Percentiles rank a stretch among this genome's conserved stretches.
phyloP scores from a whole-genome alignment of 2,329 filamentous ascomycete genomes.

The Verticillium longisporum region DNA sequence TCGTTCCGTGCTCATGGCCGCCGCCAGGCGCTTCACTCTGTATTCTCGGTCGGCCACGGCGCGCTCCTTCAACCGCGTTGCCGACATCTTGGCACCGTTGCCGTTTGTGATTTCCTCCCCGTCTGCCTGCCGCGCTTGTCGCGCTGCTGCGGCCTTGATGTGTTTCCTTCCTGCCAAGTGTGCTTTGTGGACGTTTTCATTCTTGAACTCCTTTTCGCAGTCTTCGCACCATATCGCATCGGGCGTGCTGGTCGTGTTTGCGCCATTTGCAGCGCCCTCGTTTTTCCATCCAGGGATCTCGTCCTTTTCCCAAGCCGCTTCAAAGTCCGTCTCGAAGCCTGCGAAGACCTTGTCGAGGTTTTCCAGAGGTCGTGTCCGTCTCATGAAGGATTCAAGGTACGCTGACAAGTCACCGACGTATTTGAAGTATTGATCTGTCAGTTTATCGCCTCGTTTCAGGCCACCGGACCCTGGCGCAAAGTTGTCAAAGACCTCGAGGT shows the following conservation, averaged over 20 bases:
- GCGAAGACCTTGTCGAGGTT: constrained; percentile 73
- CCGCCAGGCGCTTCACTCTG: constrained; percentile 70
- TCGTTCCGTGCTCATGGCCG: constrained; percentile 79
- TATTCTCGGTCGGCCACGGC: constrained; percentile 86
- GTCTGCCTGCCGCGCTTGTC: constrained; percentile 41
- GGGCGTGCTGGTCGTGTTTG: constrained; percentile 25
- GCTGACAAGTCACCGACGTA: constrained; percentile 75
- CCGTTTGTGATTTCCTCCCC: constrained; percentile 19
- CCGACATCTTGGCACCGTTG: constrained; percentile 23
- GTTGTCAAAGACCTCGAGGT: constrained; percentile 83
- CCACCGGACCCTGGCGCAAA: constrained; percentile 69
- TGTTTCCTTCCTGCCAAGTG: constrained; percentile 92
- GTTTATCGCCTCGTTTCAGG: constrained; percentile 74
- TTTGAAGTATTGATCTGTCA: constrained; percentile 86
- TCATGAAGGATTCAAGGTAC: constrained; percentile 86
- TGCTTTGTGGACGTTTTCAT: constrained; percentile 86
- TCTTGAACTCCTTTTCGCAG: constrained; percentile 92
- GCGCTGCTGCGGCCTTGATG: constrained; percentile 69
- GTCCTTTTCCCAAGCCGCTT: constrained; percentile 72
- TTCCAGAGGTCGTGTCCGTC: constrained; percentile 76
- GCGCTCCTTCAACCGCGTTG: constrained; percentile 71
- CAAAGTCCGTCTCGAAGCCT: constrained; percentile 77
- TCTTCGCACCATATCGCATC: constrained; percentile 83
- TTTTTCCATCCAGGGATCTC: constrained; percentile 72
- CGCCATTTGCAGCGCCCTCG: constrained; percentile 37